Percentiles rank a stretch among this genome's conserved stretches.
These are phyloP conservation scores for Myxozyma udenii DNA, from an alignment of 805 yeast genomes.

Conservation along the genomic window DNA sequence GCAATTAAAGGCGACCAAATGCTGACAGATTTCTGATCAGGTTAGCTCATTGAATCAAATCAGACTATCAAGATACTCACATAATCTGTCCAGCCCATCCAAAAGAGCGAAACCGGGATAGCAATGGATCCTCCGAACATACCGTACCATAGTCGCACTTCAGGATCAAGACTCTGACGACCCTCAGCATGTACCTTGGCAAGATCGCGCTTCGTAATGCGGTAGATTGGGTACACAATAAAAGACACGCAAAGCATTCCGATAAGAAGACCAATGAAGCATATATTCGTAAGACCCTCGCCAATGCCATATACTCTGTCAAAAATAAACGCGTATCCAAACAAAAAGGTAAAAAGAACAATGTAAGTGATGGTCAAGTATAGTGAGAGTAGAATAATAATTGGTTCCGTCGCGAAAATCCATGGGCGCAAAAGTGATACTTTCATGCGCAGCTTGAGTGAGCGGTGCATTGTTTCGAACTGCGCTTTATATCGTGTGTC, in stretches of 20 bases:
- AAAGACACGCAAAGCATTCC: constrained; percentile 15
- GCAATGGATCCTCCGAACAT: constrained; percentile 51
- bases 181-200: constrained; percentile 13
- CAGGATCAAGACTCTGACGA: constrained; percentile 41
- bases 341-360: constrained; percentile 56
- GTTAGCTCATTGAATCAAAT: background rate
- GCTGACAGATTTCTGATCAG: constrained; percentile 32
- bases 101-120: constrained; percentile 49
- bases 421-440: constrained; percentile 54
- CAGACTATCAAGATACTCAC: constrained; percentile 41
- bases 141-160: constrained; percentile 48
- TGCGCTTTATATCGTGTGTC: constrained; percentile 44
- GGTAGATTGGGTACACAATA: constrained; percentile 16
- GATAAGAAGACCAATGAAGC: constrained; percentile 13
- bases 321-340: constrained; percentile 58
- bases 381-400: constrained; percentile 53
- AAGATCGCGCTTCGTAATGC: constrained; percentile 11
- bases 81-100: constrained; percentile 54
- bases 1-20: constrained; percentile 52
- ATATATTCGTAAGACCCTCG: constrained; percentile 21
- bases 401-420: constrained; percentile 51
- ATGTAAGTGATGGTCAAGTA: constrained; percentile 58
- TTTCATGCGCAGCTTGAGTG: constrained; percentile 42
- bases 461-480: constrained; percentile 41
- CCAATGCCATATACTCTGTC: constrained; percentile 46